Conservation (phyloP, 164 flowering plant genomes). For the Tetracentron sinense region DNA sequence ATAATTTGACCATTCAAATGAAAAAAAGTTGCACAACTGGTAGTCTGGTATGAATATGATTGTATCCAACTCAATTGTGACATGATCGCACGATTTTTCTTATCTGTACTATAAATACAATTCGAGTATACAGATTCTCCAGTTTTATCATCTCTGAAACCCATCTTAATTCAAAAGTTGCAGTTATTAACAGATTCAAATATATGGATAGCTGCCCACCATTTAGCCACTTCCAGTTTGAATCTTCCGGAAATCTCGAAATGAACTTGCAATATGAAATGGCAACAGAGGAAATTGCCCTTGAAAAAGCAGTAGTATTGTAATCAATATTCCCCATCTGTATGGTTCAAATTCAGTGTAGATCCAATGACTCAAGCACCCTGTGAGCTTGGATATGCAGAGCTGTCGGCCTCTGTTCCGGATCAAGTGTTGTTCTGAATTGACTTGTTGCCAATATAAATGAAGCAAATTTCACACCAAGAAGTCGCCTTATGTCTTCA, state of each 20-base stretch:
- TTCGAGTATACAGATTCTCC: not conserved
- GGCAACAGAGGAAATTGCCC: not conserved
- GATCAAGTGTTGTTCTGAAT: slow-evolving; percentile 87
- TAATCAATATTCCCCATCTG: not conserved
- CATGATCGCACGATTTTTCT: not conserved
- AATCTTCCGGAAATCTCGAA: not conserved
- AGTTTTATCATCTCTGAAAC: not conserved
- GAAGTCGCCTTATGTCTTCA: slow-evolving; percentile 67
- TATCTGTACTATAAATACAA: not conserved
- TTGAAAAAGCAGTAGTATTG: not conserved
- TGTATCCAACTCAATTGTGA: not conserved
- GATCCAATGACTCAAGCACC: slow-evolving; percentile 87
- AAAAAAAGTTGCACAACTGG: slow-evolving; percentile 12
- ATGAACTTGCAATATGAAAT: too few species aligned
- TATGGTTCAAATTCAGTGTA: slow-evolving; percentile 31
- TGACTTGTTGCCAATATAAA: slow-evolving; percentile 98
- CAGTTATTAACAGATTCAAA: not conserved
- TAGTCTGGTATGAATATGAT: too few species aligned
- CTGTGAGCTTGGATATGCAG: slow-evolving; percentile 85
- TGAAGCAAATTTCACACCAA: slow-evolving; percentile 94
- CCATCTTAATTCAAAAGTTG: not conserved
- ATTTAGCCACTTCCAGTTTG: not conserved
- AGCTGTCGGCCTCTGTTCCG: slow-evolving; percentile 76
- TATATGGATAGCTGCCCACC: not conserved
- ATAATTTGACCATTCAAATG: slow-evolving; percentile 40